Evolutionary conservation across 805 yeast species (phyloP), one percentile per base, ranked within the genome.

Genomic region (Lipomyces starkeyi): DNA sequence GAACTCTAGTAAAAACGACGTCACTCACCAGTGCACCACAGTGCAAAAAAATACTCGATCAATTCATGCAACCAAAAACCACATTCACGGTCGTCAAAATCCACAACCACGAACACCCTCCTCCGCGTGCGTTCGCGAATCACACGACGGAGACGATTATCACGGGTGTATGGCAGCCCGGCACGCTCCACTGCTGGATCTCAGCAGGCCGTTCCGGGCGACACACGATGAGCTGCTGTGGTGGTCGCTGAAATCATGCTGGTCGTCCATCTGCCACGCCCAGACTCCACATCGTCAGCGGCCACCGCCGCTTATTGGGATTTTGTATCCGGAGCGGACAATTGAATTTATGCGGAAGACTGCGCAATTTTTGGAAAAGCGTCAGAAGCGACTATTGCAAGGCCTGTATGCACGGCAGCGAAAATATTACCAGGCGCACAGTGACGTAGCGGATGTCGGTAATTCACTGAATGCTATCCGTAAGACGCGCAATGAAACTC

Each of bases 181-280:
- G 34, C 34, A 13, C 20, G 66, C 29, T 25, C 27, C 58, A 27
- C 25, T 47, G n/a, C 64, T 61, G n/a, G 66, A 55, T 13, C 59
- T 66, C 25, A 34, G 62, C 53, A 32, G 69, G 27, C 53, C 67
- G 13, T 58, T 60, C 54, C 67, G 70, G 20, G 47, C 62, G 5
- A 43, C 32, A 20, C 65, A 64, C 35, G 71, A 67, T 40, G 68
- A 64, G 11, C 43, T 67, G 22, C 59, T 67, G 9, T 61, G 58
- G 65, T 68, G 71, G 71, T 68, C 71, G 27, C 29, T 68, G 25
- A 29, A 47, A 22, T 59, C 60, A 2, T 68, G 71, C 62, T 68
- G 71, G 71, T 34, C 66, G 25, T 37, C 62, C 5, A 25, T 68
- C 13, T 68, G 62, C 61, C 22, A 62, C 22, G 9, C 43, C 27